phyloP scores from a whole-genome alignment of 768 basidiomycete genomes.

The Melanogaster broomeanus region DNA sequence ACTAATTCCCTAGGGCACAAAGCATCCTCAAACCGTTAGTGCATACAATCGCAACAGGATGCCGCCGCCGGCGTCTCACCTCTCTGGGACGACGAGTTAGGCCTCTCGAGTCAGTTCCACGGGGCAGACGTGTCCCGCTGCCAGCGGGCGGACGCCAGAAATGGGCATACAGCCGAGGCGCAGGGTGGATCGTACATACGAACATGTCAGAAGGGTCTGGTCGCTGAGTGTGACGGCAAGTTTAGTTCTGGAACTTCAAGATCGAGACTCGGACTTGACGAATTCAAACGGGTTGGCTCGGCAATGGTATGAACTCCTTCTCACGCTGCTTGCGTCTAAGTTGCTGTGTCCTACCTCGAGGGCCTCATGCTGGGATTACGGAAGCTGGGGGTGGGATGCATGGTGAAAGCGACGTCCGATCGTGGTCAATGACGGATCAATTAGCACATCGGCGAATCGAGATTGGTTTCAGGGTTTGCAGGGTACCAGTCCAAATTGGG shows the following conservation, averaged over 20 bases:
- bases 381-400: no score
- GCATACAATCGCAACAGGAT: conserved; percentile 52
- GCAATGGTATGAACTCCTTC: conserved; percentile 49
- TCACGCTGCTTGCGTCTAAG: background rate
- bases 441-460: no score
- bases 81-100: conserved; percentile 62
- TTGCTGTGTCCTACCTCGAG: conserved; percentile 53
- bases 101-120: conserved; percentile 63
- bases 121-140: conserved; percentile 61
- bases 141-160: conserved; percentile 83
- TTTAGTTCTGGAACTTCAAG: conserved; percentile 75
- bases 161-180: conserved; percentile 55
- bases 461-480: no score
- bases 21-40: conserved; percentile 51
- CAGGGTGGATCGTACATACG: conserved; percentile 67
- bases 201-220: background rate
- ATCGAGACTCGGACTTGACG: conserved; percentile 52
- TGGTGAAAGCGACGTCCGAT: no score
- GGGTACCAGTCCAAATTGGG: no score
- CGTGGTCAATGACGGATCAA: no score
- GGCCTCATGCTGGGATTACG: conserved; percentile 55
- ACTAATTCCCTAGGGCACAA: no score
- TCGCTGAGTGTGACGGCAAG: background rate
- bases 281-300: conserved; percentile 41
- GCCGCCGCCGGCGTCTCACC: conserved; percentile 46